A percentile compares a stretch with the other conserved stretches of the same genome.
phyloP scores from a whole-genome alignment of 768 basidiomycete genomes.

The Auricularia heimuer region DNA sequence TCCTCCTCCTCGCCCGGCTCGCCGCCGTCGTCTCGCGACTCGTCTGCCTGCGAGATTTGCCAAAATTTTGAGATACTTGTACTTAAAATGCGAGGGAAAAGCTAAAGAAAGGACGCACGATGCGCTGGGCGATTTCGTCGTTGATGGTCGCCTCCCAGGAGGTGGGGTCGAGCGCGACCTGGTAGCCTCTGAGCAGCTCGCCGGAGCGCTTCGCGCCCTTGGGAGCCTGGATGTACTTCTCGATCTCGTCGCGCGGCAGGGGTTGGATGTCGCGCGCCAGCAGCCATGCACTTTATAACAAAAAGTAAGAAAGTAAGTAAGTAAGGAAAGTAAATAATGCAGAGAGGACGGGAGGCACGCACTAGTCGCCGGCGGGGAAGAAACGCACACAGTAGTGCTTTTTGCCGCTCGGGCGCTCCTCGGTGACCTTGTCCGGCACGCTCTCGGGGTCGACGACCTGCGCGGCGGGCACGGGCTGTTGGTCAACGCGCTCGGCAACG shows the following conservation, averaged over 20 bases:
- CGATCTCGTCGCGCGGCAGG: constrained; percentile 71
- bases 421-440: constrained; percentile 50
- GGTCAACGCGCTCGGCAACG: no score
- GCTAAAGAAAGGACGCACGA: constrained; percentile 33
- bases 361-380: constrained; percentile 95
- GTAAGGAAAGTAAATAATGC: neutral
- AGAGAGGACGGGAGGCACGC: constrained; percentile 26
- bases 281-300: constrained; percentile 64
- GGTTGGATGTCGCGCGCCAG: constrained; percentile 71
- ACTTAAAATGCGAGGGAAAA: neutral
- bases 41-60: neutral
- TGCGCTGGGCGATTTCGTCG: constrained; percentile 26
- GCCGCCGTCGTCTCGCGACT: constrained; percentile 38
- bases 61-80: no score
- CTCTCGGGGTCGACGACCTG: constrained; percentile 73
- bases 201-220: constrained; percentile 51
- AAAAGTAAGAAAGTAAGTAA: neutral
- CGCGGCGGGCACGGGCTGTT: neutral
- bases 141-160: constrained; percentile 43
- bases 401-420: constrained; percentile 63
- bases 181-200: constrained; percentile 58
- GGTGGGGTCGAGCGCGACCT: constrained; percentile 62
- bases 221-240: constrained; percentile 68
- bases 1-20: constrained; percentile 34
- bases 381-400: constrained; percentile 77